phyloP scores from a whole-genome alignment of 2,329 filamentous ascomycete genomes.

The Thielaviopsis cerberus region DNA sequence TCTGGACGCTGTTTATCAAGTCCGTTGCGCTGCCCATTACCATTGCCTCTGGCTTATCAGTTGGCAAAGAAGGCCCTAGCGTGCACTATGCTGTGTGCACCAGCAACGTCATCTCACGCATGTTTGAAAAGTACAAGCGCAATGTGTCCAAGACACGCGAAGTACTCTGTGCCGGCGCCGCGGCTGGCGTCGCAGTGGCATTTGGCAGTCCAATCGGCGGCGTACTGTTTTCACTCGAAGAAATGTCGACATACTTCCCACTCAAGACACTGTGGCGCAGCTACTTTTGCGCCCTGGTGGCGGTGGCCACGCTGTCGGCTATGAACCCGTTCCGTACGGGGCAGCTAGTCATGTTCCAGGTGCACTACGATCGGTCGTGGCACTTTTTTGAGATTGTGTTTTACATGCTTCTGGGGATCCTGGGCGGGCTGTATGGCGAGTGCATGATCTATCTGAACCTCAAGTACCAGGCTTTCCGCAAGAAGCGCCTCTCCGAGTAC shows the following conservation, averaged over 20 bases:
- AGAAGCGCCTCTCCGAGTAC: constrained; percentile 72
- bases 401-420: constrained; percentile 77
- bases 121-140: constrained; percentile 80
- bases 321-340: constrained; percentile 98
- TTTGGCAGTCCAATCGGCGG: constrained; percentile 96
- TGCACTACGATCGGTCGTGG: constrained; percentile 88
- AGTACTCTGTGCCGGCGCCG: constrained; percentile 84
- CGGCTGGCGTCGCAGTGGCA: constrained; percentile 85
- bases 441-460: constrained; percentile 98
- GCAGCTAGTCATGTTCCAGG: constrained; percentile 97
- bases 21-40: constrained; percentile 76
- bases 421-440: constrained; percentile 86
- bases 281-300: constrained; percentile 92
- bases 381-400: constrained; percentile 94
- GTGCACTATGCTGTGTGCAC: constrained; percentile 99
- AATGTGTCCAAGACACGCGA: constrained; percentile 91
- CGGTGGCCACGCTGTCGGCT: constrained; percentile 74
- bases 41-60: constrained; percentile 82
- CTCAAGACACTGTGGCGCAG: constrained; percentile 95
- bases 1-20: constrained; percentile 85
- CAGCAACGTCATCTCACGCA: constrained; percentile 81
- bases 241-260: constrained; percentile 93
- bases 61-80: constrained; percentile 92
- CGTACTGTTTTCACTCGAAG: constrained; percentile 88
- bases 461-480: constrained; percentile 75